Evolutionary conservation across 2,329 filamentous ascomycete species (phyloP), one percentile per base, ranked within the genome.

Genomic region (Penicillium vulpinum): DNA sequence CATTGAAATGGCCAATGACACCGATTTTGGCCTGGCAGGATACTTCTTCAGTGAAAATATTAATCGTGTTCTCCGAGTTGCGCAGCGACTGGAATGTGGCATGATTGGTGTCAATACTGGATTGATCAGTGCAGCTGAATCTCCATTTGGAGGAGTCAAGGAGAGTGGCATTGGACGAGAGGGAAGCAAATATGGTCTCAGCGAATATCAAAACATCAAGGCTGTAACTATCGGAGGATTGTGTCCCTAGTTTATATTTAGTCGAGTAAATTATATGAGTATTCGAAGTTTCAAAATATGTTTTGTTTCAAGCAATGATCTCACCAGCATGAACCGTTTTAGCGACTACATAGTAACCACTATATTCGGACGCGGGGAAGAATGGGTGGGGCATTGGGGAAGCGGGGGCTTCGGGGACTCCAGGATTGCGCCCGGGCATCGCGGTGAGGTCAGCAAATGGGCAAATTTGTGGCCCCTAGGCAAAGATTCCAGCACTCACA

Each of bases 31-130:
- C 11, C 18, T 52, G 5, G 18, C 47, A 15, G 54, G 56, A 4
- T 51, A 46, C 33, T 54, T 57, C 11, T 56, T 36, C 41, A 47
- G 50, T 35, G n/a, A 44, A 4, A 38, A 52, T 11, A 44, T 52
- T 6, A 18, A 22, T 18, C 28, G 28, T 5, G 29, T 46, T 15
- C 16, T 44, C 18, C 40, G 26, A 4, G 39, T 52, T 9, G 29
- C 50, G 13, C 28, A 35, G 29, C 9, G 18, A 15, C 13, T 52
- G 11, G 26, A 52, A 31, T 21, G n/a, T 15, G 50, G 50, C 5
- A 52, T 52, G 50, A 9, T 52, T 35, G 50, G 39, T n/a, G 39
- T 52, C 5, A 52, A 52, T 26, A 52, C 50, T 6, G 50, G 50
- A 3, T 13, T 24, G 15, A 52, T 52, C 31, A 44, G 39, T n/a